Conservation (phyloP, 768 basidiomycete genomes). For the Amanita polypyramis region DNA sequence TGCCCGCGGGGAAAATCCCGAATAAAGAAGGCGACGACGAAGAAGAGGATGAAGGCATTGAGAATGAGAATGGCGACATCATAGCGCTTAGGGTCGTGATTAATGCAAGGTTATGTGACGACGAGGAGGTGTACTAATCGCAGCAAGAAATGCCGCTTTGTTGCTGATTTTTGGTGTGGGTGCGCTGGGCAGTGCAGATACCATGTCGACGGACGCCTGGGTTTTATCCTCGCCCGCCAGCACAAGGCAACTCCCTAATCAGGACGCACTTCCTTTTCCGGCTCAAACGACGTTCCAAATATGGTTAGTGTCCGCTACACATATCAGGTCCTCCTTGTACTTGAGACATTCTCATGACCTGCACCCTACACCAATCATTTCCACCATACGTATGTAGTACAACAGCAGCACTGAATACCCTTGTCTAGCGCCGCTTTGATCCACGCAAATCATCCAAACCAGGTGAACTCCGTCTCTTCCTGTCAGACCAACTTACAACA, state of each 20-base stretch:
- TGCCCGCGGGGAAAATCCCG: constrained; percentile 49
- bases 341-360: too few species aligned
- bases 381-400: too few species aligned
- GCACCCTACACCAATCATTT: too few species aligned
- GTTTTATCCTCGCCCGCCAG: neutral
- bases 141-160: neutral
- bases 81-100: neutral
- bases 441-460: constrained; percentile 55
- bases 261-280: neutral
- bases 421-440: constrained; percentile 57
- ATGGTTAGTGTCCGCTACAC: neutral
- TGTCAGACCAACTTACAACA: constrained; percentile 16
- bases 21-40: constrained; percentile 48
- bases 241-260: constrained; percentile 3
- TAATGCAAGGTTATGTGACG: neutral
- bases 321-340: too few species aligned
- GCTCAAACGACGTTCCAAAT: constrained; percentile 1
- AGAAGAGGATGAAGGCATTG: too few species aligned
- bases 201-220: neutral
- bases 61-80: constrained; percentile 11
- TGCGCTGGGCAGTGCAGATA: neutral
- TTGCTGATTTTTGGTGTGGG: too few species aligned
- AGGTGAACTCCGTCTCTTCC: constrained; percentile 71
- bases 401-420: neutral
- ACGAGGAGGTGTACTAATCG: neutral